Conservation (phyloP, 2,329 filamentous ascomycete species). For the Atkinsonella texensis region DNA sequence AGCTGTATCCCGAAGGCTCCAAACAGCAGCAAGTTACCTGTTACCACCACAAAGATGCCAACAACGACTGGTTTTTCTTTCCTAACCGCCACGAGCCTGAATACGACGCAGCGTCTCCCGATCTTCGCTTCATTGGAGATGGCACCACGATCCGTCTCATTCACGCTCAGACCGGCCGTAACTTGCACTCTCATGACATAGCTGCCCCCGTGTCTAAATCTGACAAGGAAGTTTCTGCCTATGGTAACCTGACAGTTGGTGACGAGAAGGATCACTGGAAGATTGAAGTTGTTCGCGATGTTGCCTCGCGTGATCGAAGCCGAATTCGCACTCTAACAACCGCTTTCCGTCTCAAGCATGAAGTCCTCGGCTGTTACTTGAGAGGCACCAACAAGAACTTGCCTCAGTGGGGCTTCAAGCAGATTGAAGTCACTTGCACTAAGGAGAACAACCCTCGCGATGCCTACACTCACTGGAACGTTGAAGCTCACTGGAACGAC, state of each 20-base stretch:
- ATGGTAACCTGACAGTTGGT: slow-evolving; percentile 89
- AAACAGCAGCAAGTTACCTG: slow-evolving; percentile 94
- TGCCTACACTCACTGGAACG: slow-evolving; percentile 97
- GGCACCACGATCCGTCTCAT: slow-evolving; percentile 73
- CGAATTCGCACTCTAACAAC: slow-evolving; percentile 86
- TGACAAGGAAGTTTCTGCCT: slow-evolving; percentile 87
- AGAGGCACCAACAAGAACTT: slow-evolving; percentile 92
- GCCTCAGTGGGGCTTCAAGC: slow-evolving; percentile 98
- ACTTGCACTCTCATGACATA: slow-evolving; percentile 89
- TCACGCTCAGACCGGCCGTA: slow-evolving; percentile 90
- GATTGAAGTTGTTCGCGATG: slow-evolving; percentile 83
- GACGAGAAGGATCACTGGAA: slow-evolving; percentile 98
- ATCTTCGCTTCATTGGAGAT: slow-evolving; percentile 66
- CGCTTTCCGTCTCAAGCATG: slow-evolving; percentile 77
- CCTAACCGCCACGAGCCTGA: slow-evolving; percentile 71
- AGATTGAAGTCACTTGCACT: slow-evolving; percentile 92
- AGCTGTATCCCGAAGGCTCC: slow-evolving; percentile 91
- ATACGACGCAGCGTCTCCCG: slow-evolving; percentile 54
- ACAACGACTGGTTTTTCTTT: slow-evolving; percentile 99
- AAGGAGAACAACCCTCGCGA: slow-evolving; percentile 89
- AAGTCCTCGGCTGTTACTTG: slow-evolving; percentile 78
- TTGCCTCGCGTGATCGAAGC: slow-evolving; percentile 72
- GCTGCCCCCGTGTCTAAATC: slow-evolving; percentile 79
- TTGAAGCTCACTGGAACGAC: slow-evolving; percentile 90
- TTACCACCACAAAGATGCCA: slow-evolving; percentile 98